Conservation (phyloP, 306 rosid genomes). For the Medicago lupulina region DNA sequence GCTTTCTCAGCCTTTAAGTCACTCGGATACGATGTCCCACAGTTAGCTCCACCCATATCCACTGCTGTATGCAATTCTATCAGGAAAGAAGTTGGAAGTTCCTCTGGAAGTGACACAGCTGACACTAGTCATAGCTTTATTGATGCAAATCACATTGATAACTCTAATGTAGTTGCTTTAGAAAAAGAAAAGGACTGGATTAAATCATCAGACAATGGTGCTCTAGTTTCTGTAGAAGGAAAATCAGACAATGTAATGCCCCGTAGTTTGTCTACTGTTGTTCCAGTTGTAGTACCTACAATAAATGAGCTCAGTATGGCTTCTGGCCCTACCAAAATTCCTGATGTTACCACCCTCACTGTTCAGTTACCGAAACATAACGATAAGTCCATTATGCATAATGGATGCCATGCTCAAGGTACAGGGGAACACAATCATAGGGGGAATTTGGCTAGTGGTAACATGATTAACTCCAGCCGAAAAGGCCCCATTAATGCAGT, state of each 20-base stretch:
- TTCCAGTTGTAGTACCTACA: slow-evolving; percentile 49
- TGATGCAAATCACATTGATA: slow-evolving; percentile 44
- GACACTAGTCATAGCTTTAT: slow-evolving; percentile 52
- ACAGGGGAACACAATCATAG: slow-evolving; percentile 43
- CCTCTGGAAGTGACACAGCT: slow-evolving; percentile 61
- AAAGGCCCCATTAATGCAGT: slow-evolving; percentile 82
- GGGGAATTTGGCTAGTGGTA: slow-evolving; percentile 45
- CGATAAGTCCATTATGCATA: slow-evolving; percentile 43
- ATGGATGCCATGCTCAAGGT: slow-evolving; percentile 44
- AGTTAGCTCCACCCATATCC: slow-evolving; percentile 56
- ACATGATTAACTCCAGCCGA: slow-evolving; percentile 45
- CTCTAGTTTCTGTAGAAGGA: slow-evolving; percentile 50
- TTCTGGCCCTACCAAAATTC: slow-evolving; percentile 46
- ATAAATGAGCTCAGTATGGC: slow-evolving; percentile 46
- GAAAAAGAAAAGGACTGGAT: slow-evolving; percentile 46
- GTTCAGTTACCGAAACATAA: slow-evolving; percentile 45
- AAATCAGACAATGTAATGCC: slow-evolving; percentile 44
- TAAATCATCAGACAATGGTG: slow-evolving; percentile 45
- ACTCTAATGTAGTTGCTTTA: slow-evolving; percentile 47
- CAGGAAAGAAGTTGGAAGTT: slow-evolving; percentile 59
- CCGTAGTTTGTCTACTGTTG: slow-evolving; percentile 45
- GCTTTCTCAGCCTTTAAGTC: slow-evolving; percentile 90
- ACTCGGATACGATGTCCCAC: slow-evolving; percentile 85
- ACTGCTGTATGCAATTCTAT: slow-evolving; percentile 49
- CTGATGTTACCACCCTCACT: slow-evolving; percentile 36